Percentiles rank a stretch among this genome's conserved stretches.
Evolutionary conservation across 257 asterid genomes (phyloP).

Genomic region (Henckelia pumila): DNA sequence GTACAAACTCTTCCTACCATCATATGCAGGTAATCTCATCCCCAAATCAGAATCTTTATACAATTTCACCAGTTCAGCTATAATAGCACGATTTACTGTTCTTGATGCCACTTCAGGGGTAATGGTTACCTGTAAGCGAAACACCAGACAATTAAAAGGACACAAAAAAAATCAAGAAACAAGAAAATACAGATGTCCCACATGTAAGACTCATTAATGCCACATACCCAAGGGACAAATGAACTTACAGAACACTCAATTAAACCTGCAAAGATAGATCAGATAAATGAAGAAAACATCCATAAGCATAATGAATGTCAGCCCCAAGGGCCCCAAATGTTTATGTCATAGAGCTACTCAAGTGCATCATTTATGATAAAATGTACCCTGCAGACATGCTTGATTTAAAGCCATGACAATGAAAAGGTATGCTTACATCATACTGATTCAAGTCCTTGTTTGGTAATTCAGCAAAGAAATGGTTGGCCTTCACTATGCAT

Average conservation of each 20-base stretch:
- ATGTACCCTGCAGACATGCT: conserved; percentile 23
- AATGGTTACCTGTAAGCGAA: conserved; percentile 67
- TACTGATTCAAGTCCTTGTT: conserved; percentile 92
- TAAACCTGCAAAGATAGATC: conserved; percentile 35
- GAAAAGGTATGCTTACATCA: conserved; percentile 63
- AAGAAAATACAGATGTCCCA: conserved; percentile 32
- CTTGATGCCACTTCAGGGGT: conserved; percentile 92
- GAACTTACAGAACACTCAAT: conserved; percentile 30
- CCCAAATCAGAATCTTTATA: conserved; percentile 88
- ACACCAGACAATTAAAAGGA: conserved; percentile 17
- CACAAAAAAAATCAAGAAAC: conserved; percentile 24
- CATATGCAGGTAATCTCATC: conserved; percentile 91
- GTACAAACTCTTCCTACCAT: conserved; percentile 88
- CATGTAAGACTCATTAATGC: conserved; percentile 43
- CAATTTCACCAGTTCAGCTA: conserved; percentile 79
- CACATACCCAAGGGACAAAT: conserved; percentile 34
- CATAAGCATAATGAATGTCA: conserved; percentile 42
- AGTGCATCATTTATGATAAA: conserved; percentile 23
- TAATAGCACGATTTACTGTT: conserved; percentile 74
- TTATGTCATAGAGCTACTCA: conserved; percentile 33
- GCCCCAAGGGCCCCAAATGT: conserved; percentile 44
- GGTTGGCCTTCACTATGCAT: conserved; percentile 97
- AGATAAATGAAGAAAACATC: conserved; percentile 31
- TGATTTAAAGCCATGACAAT: conserved; percentile 17
- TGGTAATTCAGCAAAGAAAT: conserved; percentile 90